Percentiles rank a stretch among this genome's conserved stretches.
These are phyloP conservation scores for Nicotiana paniculata DNA, from an alignment of 257 asterid genomes.

Conservation along the genomic window DNA sequence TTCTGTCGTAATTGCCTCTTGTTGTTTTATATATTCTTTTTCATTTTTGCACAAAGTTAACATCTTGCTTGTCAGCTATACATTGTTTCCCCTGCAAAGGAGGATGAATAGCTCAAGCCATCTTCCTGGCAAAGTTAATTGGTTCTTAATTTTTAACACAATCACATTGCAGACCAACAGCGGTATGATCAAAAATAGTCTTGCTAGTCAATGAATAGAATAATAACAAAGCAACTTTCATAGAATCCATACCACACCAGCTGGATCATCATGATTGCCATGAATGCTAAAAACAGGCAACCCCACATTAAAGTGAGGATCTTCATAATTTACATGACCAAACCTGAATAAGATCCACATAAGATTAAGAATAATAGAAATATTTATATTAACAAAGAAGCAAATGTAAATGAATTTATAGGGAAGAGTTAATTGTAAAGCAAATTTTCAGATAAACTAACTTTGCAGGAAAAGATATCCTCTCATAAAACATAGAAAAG, in stretches of 20 bases:
- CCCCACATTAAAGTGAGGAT: constrained; percentile 99
- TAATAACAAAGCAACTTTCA: constrained; percentile 1
- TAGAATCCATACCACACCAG: constrained; percentile 94
- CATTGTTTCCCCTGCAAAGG: background rate
- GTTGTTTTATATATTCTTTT: background rate
- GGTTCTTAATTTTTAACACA: background rate
- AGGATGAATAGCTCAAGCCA: background rate
- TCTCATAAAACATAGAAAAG: background rate
- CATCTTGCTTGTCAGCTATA: background rate
- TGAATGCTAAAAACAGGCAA: constrained; percentile 98
- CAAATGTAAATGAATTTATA: background rate
- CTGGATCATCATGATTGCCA: constrained; percentile 99
- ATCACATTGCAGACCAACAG: background rate
- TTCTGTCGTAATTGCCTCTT: background rate
- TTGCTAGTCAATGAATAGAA: background rate
- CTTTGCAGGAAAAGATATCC: background rate
- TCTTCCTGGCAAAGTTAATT: constrained; percentile 1
- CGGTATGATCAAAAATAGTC: background rate
- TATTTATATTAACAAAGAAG: background rate
- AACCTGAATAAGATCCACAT: constrained; percentile 43
- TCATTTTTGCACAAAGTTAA: background rate
- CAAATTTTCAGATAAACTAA: background rate
- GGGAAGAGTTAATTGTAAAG: background rate
- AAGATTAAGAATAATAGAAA: background rate
- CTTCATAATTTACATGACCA: constrained; percentile 98